A percentile compares a stretch with the other conserved stretches of the same genome.
Evolutionary conservation across 1,284 basidiomycete species (phyloP).

Genomic region (Ustilago tritici): DNA sequence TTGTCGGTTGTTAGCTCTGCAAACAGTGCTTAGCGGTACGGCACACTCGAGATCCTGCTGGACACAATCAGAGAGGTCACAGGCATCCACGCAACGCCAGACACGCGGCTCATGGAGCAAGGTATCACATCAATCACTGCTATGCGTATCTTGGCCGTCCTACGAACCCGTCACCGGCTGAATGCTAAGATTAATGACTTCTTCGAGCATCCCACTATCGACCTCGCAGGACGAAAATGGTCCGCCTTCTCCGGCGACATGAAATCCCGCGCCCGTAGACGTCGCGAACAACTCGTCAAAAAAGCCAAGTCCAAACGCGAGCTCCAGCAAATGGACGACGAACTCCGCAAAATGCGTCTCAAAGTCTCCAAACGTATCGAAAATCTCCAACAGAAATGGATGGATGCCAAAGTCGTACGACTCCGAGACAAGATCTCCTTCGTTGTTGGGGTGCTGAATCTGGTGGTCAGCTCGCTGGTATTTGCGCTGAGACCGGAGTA

Average conservation of each 20-base stretch:
- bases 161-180: not conserved
- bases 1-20: not conserved
- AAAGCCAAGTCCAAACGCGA: conserved; percentile 74
- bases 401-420: conserved; percentile 88
- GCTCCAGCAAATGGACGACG: conserved; percentile 79
- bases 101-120: not conserved
- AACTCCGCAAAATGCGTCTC: conserved; percentile 82
- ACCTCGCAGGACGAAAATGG: conserved; percentile 85
- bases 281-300: conserved; percentile 76
- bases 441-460: conserved; percentile 81
- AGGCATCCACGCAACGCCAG: not conserved
- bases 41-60: not conserved
- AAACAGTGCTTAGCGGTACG: not conserved
- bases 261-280: conserved; percentile 76
- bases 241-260: conserved; percentile 86
- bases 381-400: conserved; percentile 79
- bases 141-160: not conserved
- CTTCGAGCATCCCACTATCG: conserved; percentile 71
- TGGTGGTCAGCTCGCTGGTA: conserved; percentile 75
- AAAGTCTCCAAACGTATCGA: conserved; percentile 82
- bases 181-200: not conserved
- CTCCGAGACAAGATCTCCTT: conserved; percentile 76
- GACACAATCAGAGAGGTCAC: not conserved
- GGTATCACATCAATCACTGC: not conserved
- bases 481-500: conserved; percentile 83